Conservation (phyloP, 345 rosid species). For the Dovyalis caffra region DNA sequence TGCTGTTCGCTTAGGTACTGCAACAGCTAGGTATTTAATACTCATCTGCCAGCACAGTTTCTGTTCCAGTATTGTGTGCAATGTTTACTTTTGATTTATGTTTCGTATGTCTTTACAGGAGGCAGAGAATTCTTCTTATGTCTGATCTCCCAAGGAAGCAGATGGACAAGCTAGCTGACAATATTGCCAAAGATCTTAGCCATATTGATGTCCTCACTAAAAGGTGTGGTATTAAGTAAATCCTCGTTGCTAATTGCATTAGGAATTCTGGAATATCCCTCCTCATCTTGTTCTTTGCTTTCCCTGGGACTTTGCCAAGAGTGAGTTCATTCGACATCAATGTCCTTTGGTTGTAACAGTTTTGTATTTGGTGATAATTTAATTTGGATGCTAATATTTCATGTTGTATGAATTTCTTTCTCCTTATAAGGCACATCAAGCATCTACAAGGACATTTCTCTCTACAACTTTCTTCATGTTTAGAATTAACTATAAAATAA, state of each 20-base stretch:
- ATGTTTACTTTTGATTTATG: constrained; percentile 10
- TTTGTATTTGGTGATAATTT: background rate
- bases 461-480: background rate
- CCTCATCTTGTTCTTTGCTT: background rate
- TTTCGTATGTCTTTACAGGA: constrained; percentile 45
- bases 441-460: background rate
- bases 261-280: background rate
- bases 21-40: constrained; percentile 73
- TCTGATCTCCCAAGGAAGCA: constrained; percentile 97
- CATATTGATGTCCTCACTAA: constrained; percentile 89
- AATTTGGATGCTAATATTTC: background rate
- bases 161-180: constrained; percentile 82
- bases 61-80: constrained; percentile 1
- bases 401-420: background rate
- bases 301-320: background rate
- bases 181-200: constrained; percentile 65
- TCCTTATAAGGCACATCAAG: background rate
- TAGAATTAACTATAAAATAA: background rate
- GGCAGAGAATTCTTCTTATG: constrained; percentile 92
- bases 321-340: background rate
- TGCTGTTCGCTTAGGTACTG: constrained; percentile 91
- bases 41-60: constrained; percentile 6
- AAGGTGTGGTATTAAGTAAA: constrained; percentile 45
- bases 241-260: background rate
- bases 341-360: background rate